Percentiles rank a stretch among this genome's conserved stretches.
These are phyloP conservation scores for Pinus tabuliformis DNA, from an alignment of 75 land plant genomes.

Conservation along the genomic window DNA sequence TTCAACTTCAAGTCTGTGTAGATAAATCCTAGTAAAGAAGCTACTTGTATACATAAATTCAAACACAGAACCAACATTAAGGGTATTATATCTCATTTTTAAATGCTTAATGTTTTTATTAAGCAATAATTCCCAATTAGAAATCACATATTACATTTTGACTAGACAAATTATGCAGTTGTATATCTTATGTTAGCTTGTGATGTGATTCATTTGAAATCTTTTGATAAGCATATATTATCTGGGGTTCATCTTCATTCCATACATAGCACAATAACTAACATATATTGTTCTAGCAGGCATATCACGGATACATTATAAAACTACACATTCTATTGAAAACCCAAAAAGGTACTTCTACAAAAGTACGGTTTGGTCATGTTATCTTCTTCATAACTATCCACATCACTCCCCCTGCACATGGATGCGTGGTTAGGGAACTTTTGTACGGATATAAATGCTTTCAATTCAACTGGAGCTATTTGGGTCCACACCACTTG, in stretches of 20 bases:
- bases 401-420: constrained; percentile 51
- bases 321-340: not conserved
- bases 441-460: constrained; percentile 35
- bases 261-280: no score
- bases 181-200: no score
- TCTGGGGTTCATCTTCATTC: no score
- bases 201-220: no score
- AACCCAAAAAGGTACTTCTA: not conserved
- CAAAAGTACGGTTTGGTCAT: not conserved
- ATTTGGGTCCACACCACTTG: constrained; percentile 11
- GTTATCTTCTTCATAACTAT: constrained; percentile 30
- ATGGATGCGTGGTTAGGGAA: constrained; percentile 52
- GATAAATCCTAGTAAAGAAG: not conserved
- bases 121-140: no score
- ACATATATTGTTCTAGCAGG: no score
- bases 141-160: no score
- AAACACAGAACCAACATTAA: not conserved
- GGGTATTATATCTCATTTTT: not conserved
- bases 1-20: not conserved
- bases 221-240: no score
- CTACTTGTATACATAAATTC: not conserved
- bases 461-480: constrained; percentile 15
- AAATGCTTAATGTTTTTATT: not conserved
- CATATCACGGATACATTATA: no score
- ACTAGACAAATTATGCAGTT: no score